Evolutionary conservation across 2,329 filamentous ascomycete species (phyloP), one percentile per base, ranked within the genome.

Genomic region (Neophaeococcomyces aloes): DNA sequence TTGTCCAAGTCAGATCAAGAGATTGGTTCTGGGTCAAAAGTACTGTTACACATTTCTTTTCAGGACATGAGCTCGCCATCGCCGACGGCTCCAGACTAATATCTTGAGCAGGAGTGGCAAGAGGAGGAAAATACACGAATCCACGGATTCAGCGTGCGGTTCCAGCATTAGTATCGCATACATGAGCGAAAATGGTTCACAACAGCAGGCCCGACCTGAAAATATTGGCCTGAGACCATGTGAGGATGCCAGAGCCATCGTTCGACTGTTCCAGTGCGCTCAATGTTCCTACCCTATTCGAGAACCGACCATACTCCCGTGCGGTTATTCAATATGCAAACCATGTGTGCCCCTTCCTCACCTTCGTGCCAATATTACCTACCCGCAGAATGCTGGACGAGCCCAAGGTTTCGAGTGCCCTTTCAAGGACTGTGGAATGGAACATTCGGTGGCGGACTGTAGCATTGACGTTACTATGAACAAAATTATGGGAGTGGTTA

Each of bases 381-480:
- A 89, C 60, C 86, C 86, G 1, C 78, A 77, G 13, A 72, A 72
- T 1, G 74, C 78, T 5, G 77, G 75, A 32, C 75, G 86, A 30
- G 67, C 78, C 31, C 70, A 77, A 53, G 85, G 81, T 0, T 84
- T 94, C 55, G 64, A 61, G n/a, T 95, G 88, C 57, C 83, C 83
- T 0, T 81, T 86, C 49, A 46, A 61, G 7, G 70, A 70, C 2
- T 94, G 86, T 54, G 64, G 62, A 11, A 72, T 71, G 47, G 81
- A 87, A 44, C 88, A 94, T 64, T 79, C 86, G 0, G 57, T 81
- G 14, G 81, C 73, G 3, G 87, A 94, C 56, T 94, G 85, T 62
- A 76, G 73, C 36, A 65, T 81, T 6, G 86, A 94, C 64, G 82
- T 94, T 29, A 78, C 80, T 1, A 63, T 94, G 48, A 77, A 75